Base-by-base conservation (phyloP, 2,329 filamentous ascomycete species). In the Nemania sp. region DNA sequence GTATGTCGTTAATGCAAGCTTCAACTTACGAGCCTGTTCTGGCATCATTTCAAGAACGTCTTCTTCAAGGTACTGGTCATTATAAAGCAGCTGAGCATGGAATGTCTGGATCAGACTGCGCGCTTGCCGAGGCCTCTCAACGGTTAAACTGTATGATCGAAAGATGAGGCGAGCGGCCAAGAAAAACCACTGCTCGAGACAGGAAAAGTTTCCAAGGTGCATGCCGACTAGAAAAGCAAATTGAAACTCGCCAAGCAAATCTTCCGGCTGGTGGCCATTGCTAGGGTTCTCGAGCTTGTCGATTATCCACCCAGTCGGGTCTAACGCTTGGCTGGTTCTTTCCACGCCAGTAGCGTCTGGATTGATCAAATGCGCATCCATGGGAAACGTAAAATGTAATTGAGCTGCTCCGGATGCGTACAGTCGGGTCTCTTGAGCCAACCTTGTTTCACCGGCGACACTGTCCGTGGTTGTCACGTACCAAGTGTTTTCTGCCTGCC, bases 181-280 rank as follows among this genome's bases (percentile, higher is more conserved):
- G 61, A 83, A 75, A 73, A 77, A 81, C 83, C 83, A 86, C 57
- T 86, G 82, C 56, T 84, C 80, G 37, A 84, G 72, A 60, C 83
- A 86, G 7, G 80, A 74, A 36, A 80, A 70, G 64, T 84, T 86
- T 34, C 79, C 78, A 1, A 86, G 75, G 49, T 82, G 75, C 65
- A 80, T 76, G 31, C 82, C 83, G 0, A 78, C 78, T 4, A 86
- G 62, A 61, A 80, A 86, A 36, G 77, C 76, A 64, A 86, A 80
- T 60, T 86, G 83, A 2, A 86, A 66, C 64, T 87, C 83, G 41
- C 82, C 83, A 5, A 82, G 66, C 22, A 86, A 68, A 49, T 82
- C 77, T 1, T 72, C 69, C 26, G 73, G 72, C 1, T 52, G 17
- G 12, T 14, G n/a, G 17, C 28, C 28, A 20, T 23, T 55, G 8